Conservation (phyloP, 805 yeast species). For the Saccharomyces eubayanus region DNA sequence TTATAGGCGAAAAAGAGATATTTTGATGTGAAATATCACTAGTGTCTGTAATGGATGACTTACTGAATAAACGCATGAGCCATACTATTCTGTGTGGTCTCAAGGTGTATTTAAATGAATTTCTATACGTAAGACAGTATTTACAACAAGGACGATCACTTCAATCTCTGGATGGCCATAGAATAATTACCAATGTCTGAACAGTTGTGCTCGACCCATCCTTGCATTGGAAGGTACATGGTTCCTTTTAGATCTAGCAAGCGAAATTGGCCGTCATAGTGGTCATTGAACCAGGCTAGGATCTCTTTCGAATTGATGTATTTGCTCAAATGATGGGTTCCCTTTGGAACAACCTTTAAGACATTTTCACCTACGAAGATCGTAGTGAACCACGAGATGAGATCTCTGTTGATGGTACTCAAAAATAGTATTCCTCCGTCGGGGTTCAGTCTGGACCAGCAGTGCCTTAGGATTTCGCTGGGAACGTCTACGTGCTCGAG, state of each 20-base stretch:
- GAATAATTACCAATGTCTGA: constrained; percentile 75
- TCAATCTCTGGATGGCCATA: constrained; percentile 63
- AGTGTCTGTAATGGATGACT: not conserved
- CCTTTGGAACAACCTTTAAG: constrained; percentile 74
- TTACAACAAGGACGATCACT: constrained; percentile 7
- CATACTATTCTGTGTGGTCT: not conserved
- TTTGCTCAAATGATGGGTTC: constrained; percentile 83
- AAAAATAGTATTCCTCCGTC: constrained; percentile 64
- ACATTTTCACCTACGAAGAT: constrained; percentile 83
- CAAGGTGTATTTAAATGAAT: not conserved
- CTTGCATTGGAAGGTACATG: constrained; percentile 69
- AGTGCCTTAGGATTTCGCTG: constrained; percentile 56
- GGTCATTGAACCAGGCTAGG: constrained; percentile 49
- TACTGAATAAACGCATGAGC: not conserved
- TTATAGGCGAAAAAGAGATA: not conserved
- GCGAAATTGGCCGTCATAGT: constrained; percentile 38
- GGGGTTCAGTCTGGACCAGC: constrained; percentile 57
- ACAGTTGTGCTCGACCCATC: constrained; percentile 67
- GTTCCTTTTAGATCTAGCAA: constrained; percentile 70
- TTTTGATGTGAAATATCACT: not conserved
- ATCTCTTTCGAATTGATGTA: constrained; percentile 75
- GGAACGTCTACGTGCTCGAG: constrained; percentile 92
- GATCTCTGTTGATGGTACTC: constrained; percentile 88
- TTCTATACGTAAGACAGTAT: not conserved
- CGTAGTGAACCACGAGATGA: constrained; percentile 84